Conservation (phyloP, 2,329 filamentous ascomycete species). For the Penicillium sp. region DNA sequence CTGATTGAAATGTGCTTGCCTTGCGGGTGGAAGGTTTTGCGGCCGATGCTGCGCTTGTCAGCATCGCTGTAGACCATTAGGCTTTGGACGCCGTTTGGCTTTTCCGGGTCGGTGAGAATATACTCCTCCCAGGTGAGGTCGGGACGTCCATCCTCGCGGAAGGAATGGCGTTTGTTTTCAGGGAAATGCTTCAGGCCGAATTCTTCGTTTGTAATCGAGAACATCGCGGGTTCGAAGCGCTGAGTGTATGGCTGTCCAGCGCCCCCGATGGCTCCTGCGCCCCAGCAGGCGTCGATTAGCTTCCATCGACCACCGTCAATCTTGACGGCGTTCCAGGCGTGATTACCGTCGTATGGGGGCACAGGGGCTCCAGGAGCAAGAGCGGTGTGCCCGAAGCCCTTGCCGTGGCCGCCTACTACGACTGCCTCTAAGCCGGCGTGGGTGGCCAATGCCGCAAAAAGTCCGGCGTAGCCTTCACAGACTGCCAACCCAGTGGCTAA, state of each 20-base stretch:
- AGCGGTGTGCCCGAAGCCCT: constrained; percentile 72
- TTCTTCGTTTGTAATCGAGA: constrained; percentile 68
- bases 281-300: constrained; percentile 89
- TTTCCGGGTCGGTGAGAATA: constrained; percentile 59
- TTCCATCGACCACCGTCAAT: constrained; percentile 91
- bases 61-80: constrained; percentile 50
- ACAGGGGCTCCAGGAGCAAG: constrained; percentile 63
- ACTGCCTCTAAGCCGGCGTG: constrained; percentile 77
- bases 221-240: constrained; percentile 63
- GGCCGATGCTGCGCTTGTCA: constrained; percentile 52
- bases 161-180: constrained; percentile 65
- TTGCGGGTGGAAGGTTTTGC: constrained; percentile 62
- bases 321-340: constrained; percentile 91
- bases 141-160: constrained; percentile 66
- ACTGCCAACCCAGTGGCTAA: constrained; percentile 78
- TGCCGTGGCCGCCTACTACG: constrained; percentile 75
- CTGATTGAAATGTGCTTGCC: constrained; percentile 61
- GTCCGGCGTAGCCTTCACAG: constrained; percentile 84
- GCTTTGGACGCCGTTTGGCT: constrained; percentile 44
- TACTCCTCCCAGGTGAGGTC: constrained; percentile 78
- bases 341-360: constrained; percentile 64
- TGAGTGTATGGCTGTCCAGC: constrained; percentile 61
- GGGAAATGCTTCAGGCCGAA: constrained; percentile 85
- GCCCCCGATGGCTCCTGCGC: constrained; percentile 68
- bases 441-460: constrained; percentile 75